These are phyloP conservation scores for Candolleomyces eurysporus DNA, from an alignment of 768 basidiomycete species.

Conservation along the genomic window DNA sequence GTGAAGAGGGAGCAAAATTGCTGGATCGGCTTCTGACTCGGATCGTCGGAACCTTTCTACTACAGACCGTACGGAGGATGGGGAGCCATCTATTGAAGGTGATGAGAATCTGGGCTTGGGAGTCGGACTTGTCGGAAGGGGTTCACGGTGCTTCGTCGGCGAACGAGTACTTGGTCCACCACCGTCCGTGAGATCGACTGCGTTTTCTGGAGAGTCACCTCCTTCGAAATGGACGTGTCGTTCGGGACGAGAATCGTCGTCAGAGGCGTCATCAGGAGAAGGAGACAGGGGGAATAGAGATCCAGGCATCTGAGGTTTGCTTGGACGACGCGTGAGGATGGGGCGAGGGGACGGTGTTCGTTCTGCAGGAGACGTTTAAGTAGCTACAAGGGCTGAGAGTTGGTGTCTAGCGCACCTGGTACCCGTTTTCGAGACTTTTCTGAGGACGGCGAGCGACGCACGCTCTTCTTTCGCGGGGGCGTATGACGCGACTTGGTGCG, in stretches of 20 bases:
- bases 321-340: conserved; percentile 1
- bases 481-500: background rate
- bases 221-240: conserved; percentile 10
- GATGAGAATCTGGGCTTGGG: background rate
- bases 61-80: conserved; percentile 47
- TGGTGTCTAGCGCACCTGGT: background rate
- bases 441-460: background rate
- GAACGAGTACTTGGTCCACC: background rate
- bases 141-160: background rate
- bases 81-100: conserved; percentile 3
- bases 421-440: background rate
- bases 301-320: conserved; percentile 68
- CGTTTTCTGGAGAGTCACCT: background rate
- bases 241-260: background rate
- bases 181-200: conserved; percentile 8
- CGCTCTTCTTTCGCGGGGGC: background rate
- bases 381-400: background rate
- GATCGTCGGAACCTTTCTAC: conserved; percentile 40
- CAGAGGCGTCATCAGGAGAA: conserved; percentile 41
- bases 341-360: conserved; percentile 27
- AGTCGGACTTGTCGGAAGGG: background rate
- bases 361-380: background rate
- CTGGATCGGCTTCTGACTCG: background rate
- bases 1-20: background rate
- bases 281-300: conserved; percentile 73